Base-by-base conservation (phyloP, 106 monocot genomes). In the Vanilla planifolia region DNA sequence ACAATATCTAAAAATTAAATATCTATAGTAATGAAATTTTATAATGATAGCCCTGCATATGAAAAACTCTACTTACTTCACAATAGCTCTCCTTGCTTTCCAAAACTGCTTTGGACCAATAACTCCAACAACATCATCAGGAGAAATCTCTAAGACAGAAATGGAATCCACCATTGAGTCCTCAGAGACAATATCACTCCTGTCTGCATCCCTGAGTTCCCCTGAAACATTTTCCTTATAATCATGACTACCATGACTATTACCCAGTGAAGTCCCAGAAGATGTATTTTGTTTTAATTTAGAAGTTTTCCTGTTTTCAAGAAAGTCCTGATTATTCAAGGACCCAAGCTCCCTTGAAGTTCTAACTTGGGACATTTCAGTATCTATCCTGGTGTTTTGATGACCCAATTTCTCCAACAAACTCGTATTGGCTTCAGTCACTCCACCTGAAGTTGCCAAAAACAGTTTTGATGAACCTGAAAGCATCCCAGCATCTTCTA, bases 71-170 rank as follows among this genome's bases (percentile, higher is more conserved):
- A 77, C 89, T 86, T 81, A 95, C 94, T 90, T 85, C 55, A 84
- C 63, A 64, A 96, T 90, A 28, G 86, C 83, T 44, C 90, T 78
- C 67, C 95, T 80, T 14, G 90, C 89, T 70, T 96, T 96, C 90
- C 89, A 90, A 52, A 96, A 96, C 44, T 86, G 80, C 64, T 96
- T 96, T 27, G 77, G 76, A 67, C 95, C 95, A 64, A 96, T 90
- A 34, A 81, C 63, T 50, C 71, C 78, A 41, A 81, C 95, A 59
- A 90, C 78, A 72, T 87, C 84, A 81, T 96, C 86, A 60, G 90
- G 95, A 66, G 83, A 86, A 61, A 90, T 65, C 44, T 71, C 78
- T 23, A 71, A 34, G 6, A 62, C 75, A 35, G 71, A 66, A 37
- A 74, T 34, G 45, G 70, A 82, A 15, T 89, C 89, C 68, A 79